Base-by-base conservation (phyloP, 805 yeast genomes). In the Yamadazyma olivae region DNA sequence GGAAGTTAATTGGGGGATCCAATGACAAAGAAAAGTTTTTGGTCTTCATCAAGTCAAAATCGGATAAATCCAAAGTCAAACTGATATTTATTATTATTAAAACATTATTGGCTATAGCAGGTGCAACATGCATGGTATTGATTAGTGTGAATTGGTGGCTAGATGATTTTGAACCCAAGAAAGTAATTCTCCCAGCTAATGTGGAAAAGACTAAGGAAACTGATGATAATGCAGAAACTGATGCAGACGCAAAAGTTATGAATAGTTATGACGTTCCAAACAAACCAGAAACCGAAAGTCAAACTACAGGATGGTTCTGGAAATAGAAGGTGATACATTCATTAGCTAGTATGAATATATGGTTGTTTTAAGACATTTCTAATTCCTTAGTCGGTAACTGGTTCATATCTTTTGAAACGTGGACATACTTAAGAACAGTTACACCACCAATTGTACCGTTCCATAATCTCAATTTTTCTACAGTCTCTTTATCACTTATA, bases 381-480 rank as follows among this genome's bases (percentile, higher is more conserved):
- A 32, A 40, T 15, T 57, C 59, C 33, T 44, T 43, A 0, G 42
- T 31, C 2, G 64, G 61, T 24, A 59, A 47, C 30, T 42, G 44
- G 4, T 39, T 27, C 60, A 52, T 54, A 24, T 51, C 56, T 35
- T 57, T 57, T 18, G 58, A 49, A 23, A 74, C 49, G 19, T 50
- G 51, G 6, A 71, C 57, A 43, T 76, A 71, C 42, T 76, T 78
- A 51, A 88, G 66, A 14, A 75, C 70, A 27, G 82, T 79, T 35
- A 81, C 61, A 14, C 93, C 88, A 30, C 96, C 96, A 49, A 76
- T 66, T 8, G 85, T 78, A 18, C 93, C 90, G 49, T 84, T 83
- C 97, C 97, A 91, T 4, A 61, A 58, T 51, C 81, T 71, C 45
- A 91, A 61, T 23, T 67, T 61, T 25, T 66, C 62, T 2, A 87